A percentile compares a stretch with the other conserved stretches of the same genome.
phyloP scores from a whole-genome alignment of 805 yeast genomes.

The Candida chauliodis region DNA sequence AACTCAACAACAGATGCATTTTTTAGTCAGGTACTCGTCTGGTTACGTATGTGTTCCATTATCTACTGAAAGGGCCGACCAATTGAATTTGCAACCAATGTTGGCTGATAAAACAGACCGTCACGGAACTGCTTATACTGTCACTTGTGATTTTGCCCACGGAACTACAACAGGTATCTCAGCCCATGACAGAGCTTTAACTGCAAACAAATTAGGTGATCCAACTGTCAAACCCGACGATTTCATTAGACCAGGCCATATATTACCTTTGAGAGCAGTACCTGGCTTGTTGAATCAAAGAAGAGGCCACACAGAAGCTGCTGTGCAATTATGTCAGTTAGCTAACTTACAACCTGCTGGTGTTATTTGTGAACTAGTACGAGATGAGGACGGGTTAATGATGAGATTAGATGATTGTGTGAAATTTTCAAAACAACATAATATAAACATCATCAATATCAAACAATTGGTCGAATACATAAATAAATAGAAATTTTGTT shows the following conservation, averaged over 20 bases:
- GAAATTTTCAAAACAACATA: slow-evolving; percentile 58
- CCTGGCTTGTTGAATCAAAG: slow-evolving; percentile 79
- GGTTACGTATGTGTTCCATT: slow-evolving; percentile 95
- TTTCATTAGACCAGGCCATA: slow-evolving; percentile 90
- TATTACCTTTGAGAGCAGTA: slow-evolving; percentile 87
- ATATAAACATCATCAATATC: slow-evolving; percentile 72
- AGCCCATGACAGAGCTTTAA: slow-evolving; percentile 88
- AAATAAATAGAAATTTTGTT: slow-evolving; percentile 4
- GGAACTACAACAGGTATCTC: slow-evolving; percentile 97
- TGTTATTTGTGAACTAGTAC: slow-evolving; percentile 89
- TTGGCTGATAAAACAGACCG: slow-evolving; percentile 62
- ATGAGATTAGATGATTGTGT: slow-evolving; percentile 87
- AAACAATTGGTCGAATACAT: slow-evolving; percentile 55
- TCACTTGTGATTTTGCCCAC: slow-evolving; percentile 79
- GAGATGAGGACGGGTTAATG: slow-evolving; percentile 93
- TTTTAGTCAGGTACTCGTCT: slow-evolving; percentile 77
- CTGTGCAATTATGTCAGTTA: slow-evolving; percentile 78
- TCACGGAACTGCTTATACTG: slow-evolving; percentile 96
- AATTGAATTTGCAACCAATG: slow-evolving; percentile 78
- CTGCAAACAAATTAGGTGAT: slow-evolving; percentile 69
- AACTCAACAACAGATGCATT: slow-evolving; percentile 89
- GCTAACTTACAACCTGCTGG: slow-evolving; percentile 82
- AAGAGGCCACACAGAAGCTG: slow-evolving; percentile 97
- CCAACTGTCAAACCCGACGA: slow-evolving; percentile 54
- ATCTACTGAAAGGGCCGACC: slow-evolving; percentile 72